Conservation (phyloP, 176 grass and related monocot species). For the Cocos nucifera region DNA sequence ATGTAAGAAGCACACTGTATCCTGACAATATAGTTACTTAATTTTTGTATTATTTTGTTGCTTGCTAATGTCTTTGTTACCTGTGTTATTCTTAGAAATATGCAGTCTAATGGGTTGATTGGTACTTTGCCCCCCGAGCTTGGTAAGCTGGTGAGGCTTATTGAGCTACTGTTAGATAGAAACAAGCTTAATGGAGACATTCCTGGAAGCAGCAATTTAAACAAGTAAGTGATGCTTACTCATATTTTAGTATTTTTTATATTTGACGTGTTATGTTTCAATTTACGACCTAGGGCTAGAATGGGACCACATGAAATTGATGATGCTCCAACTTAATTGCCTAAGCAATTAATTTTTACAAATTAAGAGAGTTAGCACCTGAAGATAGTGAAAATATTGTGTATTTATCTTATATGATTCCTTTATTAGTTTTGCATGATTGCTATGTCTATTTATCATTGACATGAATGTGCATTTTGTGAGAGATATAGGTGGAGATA, state of each 20-base stretch:
- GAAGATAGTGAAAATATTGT: no score
- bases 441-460: no score
- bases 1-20: slow-evolving; percentile 42
- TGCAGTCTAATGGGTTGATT: slow-evolving; percentile 62
- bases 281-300: not conserved
- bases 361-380: no score
- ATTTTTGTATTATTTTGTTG: not conserved
- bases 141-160: slow-evolving; percentile 46
- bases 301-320: no score
- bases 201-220: slow-evolving; percentile 59
- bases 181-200: slow-evolving; percentile 65
- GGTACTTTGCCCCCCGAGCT: slow-evolving; percentile 60
- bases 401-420: no score
- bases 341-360: no score
- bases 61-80: slow-evolving; percentile 18
- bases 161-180: slow-evolving; percentile 49
- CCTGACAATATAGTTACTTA: slow-evolving; percentile 9
- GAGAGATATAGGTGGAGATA: no score
- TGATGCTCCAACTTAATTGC: no score
- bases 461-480: no score
- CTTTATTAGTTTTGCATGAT: no score
- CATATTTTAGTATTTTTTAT: not conserved
- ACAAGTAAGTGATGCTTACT: slow-evolving; percentile 37
- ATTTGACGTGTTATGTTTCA: not conserved
- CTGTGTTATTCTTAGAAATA: slow-evolving; percentile 54